Evolutionary conservation across 495 filamentous ascomycete genomes (phyloP), one percentile per base, ranked within the genome.

Genomic region (Acidiella bohemica): DNA sequence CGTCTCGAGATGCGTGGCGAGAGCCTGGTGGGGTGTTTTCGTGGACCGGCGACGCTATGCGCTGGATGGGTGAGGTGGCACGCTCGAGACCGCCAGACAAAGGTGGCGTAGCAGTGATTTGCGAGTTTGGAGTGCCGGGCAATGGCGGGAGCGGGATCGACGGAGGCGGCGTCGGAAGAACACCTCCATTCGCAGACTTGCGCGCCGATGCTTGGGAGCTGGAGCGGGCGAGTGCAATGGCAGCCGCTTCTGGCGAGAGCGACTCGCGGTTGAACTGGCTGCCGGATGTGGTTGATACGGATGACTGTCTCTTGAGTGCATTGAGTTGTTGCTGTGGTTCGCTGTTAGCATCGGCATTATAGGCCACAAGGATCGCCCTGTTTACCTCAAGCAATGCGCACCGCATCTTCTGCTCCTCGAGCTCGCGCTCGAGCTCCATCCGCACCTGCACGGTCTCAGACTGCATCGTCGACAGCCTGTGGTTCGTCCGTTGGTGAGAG

Each of bases 131-230:
- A 24, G 62, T 40, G 13, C 51, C 52, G 4, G 88, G 90, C 11
- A 96, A 73, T 30, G 92, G 88, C 36, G 92, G 93, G 0, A 94
- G 76, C n/a, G 90, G 92, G 38, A 95, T 92, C 7, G 79, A 79
- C 0, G 83, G 83, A 12, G 83, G 82, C 30, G 90, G 88, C 4
- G 88, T 22, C 1, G 90, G 90, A 13, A 96, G 70, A 23, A 85
- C 85, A 23, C 73, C 69, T 21, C 84, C 76, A 3, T 16, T 13
- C 9, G 84, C 90, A 57, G 78, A 86, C 70, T 94, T 95, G 55
- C 84, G 83, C 46, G 81, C 28, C 16, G 38, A 77, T 75, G n/a
- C 71, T 70, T 31, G 73, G 67, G 85, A 93, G 59, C 81, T 81
- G 39, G 82, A 84, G 39, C 88, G 76, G 51, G 87, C 69, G 17